These are phyloP conservation scores for Solanum megistacrolobum DNA, from an alignment of 257 asterid species.

Conservation along the genomic window DNA sequence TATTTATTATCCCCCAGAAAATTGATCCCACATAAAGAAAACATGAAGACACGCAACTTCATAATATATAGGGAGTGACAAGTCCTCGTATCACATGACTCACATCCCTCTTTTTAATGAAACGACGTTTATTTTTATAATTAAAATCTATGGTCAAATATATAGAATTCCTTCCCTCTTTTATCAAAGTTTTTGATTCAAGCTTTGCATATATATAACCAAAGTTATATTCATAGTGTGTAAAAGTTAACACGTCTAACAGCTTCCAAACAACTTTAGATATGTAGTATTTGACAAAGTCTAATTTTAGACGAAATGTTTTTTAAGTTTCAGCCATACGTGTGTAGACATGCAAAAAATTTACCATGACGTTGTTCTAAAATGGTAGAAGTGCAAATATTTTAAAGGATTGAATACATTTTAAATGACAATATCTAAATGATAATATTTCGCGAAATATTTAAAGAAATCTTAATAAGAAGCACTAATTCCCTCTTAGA, in stretches of 20 bases:
- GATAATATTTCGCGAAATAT: not conserved
- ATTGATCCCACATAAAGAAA: not conserved
- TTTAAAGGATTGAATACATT: not conserved
- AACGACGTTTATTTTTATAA: not conserved
- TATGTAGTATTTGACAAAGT: not conserved
- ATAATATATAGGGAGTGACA: not conserved
- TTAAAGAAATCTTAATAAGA: not conserved
- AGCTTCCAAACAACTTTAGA: not conserved
- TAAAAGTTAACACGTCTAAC: not conserved
- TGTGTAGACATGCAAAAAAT: not conserved
- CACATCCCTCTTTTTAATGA: not conserved
- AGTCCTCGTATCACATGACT: not conserved
- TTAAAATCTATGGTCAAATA: not conserved
- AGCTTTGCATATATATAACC: not conserved
- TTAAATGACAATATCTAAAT: not conserved
- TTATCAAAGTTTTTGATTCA: fast-evolving
- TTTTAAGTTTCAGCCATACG: not conserved
- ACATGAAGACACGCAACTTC: not conserved
- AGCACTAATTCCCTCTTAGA: not conserved
- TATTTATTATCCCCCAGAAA: not conserved
- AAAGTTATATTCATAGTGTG: not conserved
- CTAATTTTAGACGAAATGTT: not conserved
- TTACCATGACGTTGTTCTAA: not conserved
- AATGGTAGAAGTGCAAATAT: not conserved
- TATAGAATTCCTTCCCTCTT: not conserved